Conservation (phyloP, 2,329 filamentous ascomycete genomes). For the Chrysoporthe cubensis region DNA sequence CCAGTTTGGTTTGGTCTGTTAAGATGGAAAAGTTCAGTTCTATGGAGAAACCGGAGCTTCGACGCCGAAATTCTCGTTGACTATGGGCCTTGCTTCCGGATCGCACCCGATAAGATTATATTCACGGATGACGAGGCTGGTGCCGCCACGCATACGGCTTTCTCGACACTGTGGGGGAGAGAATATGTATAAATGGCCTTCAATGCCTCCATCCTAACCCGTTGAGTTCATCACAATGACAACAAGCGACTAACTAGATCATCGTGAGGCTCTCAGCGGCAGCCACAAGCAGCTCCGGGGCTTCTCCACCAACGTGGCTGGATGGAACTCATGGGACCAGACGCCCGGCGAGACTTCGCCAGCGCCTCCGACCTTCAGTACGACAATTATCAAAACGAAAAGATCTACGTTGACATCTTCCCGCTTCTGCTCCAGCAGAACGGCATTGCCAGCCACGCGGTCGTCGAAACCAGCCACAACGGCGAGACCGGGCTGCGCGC, state of each 20-base stretch:
- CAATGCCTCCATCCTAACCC: not conserved
- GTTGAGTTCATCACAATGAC: too few relatives aligned
- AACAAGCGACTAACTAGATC: too few relatives aligned
- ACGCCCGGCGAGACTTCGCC: conserved; percentile 43
- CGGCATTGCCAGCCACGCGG: conserved; percentile 48
- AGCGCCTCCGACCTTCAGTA: conserved; percentile 47
- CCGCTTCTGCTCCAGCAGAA: conserved; percentile 42
- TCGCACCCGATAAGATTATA: not conserved
- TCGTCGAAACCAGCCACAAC: conserved; percentile 47
- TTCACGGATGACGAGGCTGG: not conserved
- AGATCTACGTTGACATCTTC: conserved; percentile 47
- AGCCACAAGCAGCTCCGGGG: conserved; percentile 44
- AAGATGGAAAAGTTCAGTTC: not conserved
- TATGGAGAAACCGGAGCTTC: conserved; percentile 4
- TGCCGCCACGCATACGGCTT: not conserved
- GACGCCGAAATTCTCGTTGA: not conserved
- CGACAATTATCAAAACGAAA: conserved; percentile 48
- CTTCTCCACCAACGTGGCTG: conserved; percentile 45
- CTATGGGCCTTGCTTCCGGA: conserved; percentile 2
- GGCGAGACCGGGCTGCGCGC: conserved; percentile 46
- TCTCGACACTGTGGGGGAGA: not conserved
- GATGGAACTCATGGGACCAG: conserved; percentile 46
- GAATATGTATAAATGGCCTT: not conserved
- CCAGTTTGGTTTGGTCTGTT: not conserved
- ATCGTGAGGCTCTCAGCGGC: conserved; percentile 30